These are phyloP conservation scores for Keqinozyma sinolaborantium DNA, from an alignment of 1,139 yeast species.

Conservation along the genomic window DNA sequence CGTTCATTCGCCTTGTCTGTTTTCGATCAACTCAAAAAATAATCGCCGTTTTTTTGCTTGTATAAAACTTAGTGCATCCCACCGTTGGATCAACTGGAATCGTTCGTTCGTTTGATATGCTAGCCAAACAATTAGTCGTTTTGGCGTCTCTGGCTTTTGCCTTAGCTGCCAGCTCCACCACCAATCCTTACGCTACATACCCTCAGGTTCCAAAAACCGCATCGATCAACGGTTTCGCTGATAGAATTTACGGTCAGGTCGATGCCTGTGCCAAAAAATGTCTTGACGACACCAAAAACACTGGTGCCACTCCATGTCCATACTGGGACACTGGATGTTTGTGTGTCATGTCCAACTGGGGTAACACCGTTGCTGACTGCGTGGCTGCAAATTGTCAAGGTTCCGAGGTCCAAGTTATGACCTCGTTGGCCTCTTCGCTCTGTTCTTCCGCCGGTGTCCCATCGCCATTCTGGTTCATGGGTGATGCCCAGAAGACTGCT, in stretches of 20 bases:
- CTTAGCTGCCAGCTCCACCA: conserved; percentile 14
- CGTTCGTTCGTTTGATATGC: conserved; percentile 11
- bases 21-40: too few relatives aligned
- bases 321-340: conserved; percentile 38
- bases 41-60: too few relatives aligned
- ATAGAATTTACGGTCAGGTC: conserved; percentile 24
- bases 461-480: conserved; percentile 18
- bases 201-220: conserved; percentile 40
- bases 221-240: conserved; percentile 40
- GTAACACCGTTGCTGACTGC: conserved; percentile 22
- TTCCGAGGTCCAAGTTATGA: conserved; percentile 15
- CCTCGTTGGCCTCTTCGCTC: conserved; percentile 19
- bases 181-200: conserved; percentile 22
- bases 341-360: conserved; percentile 28
- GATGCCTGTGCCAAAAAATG: conserved; percentile 29
- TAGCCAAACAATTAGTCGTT: conserved; percentile 9
- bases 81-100: background rate
- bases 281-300: conserved; percentile 14
- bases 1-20: too few relatives aligned
- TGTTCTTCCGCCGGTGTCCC: conserved; percentile 22
- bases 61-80: too few relatives aligned
- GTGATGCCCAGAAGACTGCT: conserved; percentile 21
- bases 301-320: conserved; percentile 34
- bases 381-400: conserved; percentile 22
- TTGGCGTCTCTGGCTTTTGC: conserved; percentile 7